A percentile compares a stretch with the other conserved stretches of the same genome.
Conservation (phyloP, 2,329 filamentous ascomycete species). For the Colletotrichum sp. region DNA sequence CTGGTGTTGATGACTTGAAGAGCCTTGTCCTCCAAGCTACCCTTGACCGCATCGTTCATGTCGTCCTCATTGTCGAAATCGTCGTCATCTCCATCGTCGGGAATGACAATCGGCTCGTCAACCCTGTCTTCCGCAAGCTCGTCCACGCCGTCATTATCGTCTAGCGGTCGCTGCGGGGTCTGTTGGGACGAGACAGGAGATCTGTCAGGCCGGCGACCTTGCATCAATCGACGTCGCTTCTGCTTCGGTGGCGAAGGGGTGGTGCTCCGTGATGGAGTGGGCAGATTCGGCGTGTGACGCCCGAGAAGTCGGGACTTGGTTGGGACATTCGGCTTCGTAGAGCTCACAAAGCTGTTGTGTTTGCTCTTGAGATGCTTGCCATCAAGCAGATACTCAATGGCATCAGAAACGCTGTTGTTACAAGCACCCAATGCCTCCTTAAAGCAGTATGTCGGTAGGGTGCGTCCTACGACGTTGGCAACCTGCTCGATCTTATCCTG, state of each 20-base stretch:
- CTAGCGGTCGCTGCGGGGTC: constrained; percentile 26
- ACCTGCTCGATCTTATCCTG: constrained; percentile 38
- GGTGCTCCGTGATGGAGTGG: constrained; percentile 19
- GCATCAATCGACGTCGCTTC: constrained; percentile 34
- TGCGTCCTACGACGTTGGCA: constrained; percentile 37
- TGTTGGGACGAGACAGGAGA: constrained; percentile 21
- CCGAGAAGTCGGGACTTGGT: constrained; percentile 22
- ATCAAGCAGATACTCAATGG: constrained; percentile 33
- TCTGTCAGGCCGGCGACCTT: constrained; percentile 33
- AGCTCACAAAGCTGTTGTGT: constrained; percentile 2
- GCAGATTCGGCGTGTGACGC: constrained; percentile 11
- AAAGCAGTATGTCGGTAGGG: constrained; percentile 32
- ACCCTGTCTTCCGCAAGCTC: constrained; percentile 33
- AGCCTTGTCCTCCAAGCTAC: constrained; percentile 52
- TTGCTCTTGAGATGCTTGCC: constrained; percentile 23
- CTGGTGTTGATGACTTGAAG: constrained; percentile 86
- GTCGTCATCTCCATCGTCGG: constrained; percentile 46
- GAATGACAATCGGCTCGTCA: constrained; percentile 26
- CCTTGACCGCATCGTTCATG: constrained; percentile 18
- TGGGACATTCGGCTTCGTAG: constrained; percentile 25
- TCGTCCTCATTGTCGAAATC: constrained; percentile 36
- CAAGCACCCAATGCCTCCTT: constrained; percentile 36
- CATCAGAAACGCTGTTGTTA: constrained; percentile 39
- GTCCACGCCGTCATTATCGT: constrained; percentile 25
- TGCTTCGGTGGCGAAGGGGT: constrained; percentile 34